A percentile compares a stretch with the other conserved stretches of the same genome.
These are phyloP conservation scores for Petrea volubilis DNA, from an alignment of 257 asterid genomes.

Conservation along the genomic window DNA sequence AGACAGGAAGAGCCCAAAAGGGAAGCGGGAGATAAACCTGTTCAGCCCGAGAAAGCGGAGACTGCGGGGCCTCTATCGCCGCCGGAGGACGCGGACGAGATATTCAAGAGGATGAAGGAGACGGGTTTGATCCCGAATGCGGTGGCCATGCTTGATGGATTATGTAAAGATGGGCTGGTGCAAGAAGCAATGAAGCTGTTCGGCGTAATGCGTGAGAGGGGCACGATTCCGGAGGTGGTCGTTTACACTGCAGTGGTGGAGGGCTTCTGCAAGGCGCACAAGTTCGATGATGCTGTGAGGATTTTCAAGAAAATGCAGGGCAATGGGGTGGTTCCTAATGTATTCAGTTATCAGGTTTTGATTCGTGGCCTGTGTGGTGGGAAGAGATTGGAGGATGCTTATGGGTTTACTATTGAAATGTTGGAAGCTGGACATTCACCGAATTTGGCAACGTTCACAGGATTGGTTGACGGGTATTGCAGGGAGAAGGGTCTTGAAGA, in stretches of 20 bases:
- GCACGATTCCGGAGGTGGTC: slow-evolving; percentile 82
- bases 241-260: slow-evolving; percentile 89
- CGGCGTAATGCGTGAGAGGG: slow-evolving; percentile 81
- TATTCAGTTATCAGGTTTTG: slow-evolving; percentile 58
- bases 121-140: slow-evolving; percentile 90
- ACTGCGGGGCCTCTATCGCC: slow-evolving; percentile 40
- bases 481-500: slow-evolving; percentile 72
- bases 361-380: slow-evolving; percentile 60
- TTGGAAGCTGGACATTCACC: slow-evolving; percentile 75
- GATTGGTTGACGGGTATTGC: slow-evolving; percentile 65
- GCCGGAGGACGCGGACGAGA: slow-evolving; percentile 74
- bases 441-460: slow-evolving; percentile 57
- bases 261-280: slow-evolving; percentile 82
- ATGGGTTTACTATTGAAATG: slow-evolving; percentile 55
- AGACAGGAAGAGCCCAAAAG: slow-evolving; percentile 25
- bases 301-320: slow-evolving; percentile 77
- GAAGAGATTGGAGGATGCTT: slow-evolving; percentile 64
- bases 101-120: slow-evolving; percentile 87
- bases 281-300: slow-evolving; percentile 68
- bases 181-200: slow-evolving; percentile 89
- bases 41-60: slow-evolving; percentile 23
- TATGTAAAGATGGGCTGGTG: slow-evolving; percentile 88
- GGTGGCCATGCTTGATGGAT: slow-evolving; percentile 91
- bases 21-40: slow-evolving; percentile 12
- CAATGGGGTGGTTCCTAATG: slow-evolving; percentile 65